Base-by-base conservation (phyloP, 2,329 filamentous ascomycete genomes). In the Emergomyces africanus region DNA sequence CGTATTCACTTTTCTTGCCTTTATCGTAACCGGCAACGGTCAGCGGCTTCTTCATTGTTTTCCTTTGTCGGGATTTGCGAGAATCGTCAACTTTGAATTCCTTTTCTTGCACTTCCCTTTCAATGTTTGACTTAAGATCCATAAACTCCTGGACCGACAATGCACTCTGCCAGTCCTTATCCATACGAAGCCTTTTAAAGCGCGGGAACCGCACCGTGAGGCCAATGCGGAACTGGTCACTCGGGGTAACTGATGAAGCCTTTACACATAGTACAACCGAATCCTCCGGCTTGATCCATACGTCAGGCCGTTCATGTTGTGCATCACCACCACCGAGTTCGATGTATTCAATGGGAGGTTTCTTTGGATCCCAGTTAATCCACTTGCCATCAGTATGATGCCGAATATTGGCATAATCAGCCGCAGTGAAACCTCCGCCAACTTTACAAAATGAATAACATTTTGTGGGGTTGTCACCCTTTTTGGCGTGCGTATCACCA, bases 391-490 rank as follows among this genome's bases (percentile, higher is more conserved):
- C 88, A 0, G 92, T 97, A 28, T 84, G 81, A 67, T 95, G 89
- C 5, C 84, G 80, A 51, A 99, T 86, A 60, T 87, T 83, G 0
- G 87, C 84, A 70, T 96, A 97, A 68, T 99, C 94, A 57, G 88
- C 83, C 0, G 84, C 86, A 15, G 83, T 85, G 70, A 97, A 91
- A 0, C 94, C 94, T 57, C 94, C 94, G n/a, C 94, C 94, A 18
- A 99, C 94, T 72, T 94, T 96, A 79, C 91, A 95, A 75, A 99
- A 96, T n/a, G 90, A 96, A 66, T 85, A 88, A 68, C 85, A 95
- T 71, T 89, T 90, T 73, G 89, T 86, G 0, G 84, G 81, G 62
- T 84, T 81, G 14, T 71, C 66, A 12, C 75, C 77, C 28, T 73
- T 72, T 41, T 79, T 75, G 39, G 87, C 79, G 37, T 88, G 81